Evolutionary conservation across 306 rosid genomes (phyloP), one percentile per base, ranked within the genome.

Genomic region (Geum urbanum): DNA sequence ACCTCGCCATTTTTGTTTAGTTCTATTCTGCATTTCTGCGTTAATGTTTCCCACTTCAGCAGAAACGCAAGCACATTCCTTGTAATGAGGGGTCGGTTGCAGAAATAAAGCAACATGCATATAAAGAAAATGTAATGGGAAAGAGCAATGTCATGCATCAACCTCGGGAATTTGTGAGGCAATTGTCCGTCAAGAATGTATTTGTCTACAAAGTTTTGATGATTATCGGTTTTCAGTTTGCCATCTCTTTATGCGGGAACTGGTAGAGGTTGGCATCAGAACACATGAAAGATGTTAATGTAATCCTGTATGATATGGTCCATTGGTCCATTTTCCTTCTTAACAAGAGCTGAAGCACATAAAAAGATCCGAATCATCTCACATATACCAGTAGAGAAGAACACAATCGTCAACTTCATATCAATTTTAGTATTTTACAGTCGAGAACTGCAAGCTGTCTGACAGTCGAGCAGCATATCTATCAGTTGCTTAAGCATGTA

Each of bases 41-140:
- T 27, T 1, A 27, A 27, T 58, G 43, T 32, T 24, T 59, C 65
- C 59, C 47, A 67, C 48, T 67, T 37, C 72, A 50, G 60, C 37
- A 66, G 8, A 9, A 51, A 16, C 57, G 44, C 57, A 66, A 67
- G 55, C 60, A 16, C 37, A 39, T 7, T 61, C 45, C 65, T 60
- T 60, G 20, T 32, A 35, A 3, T 15, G 35, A 7, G 45, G 45
- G 64, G 12, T 35, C 20, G 20, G 43, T 57, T 57, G 41, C 64
- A 7, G 45, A 14, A 27, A 27, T 27, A 2, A 27, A 27, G 32
- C 32, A 27, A 27, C 32, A 27, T 27, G 32, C 32, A 27, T 27
- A 27, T 27, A 27, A 27, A 27, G 32, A 27, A 27, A 27, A 27
- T 27, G 32, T 2, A 27, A 27, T 27, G 32, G 32, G 56, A n/a